Conservation (phyloP, 139 green algal species). For the Coelastrella sp. region DNA sequence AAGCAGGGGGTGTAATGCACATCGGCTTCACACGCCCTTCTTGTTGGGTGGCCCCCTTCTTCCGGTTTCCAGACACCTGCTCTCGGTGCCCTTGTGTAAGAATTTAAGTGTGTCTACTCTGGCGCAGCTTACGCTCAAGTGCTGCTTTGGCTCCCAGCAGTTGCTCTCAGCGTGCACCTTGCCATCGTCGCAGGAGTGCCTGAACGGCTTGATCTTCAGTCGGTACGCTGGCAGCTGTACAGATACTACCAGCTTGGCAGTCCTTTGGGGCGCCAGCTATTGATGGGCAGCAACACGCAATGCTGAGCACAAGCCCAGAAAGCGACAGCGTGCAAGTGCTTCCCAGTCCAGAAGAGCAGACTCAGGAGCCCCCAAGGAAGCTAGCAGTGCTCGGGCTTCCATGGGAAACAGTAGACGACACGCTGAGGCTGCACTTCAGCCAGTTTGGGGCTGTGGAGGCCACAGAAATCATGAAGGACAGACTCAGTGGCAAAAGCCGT, state of each 20-base stretch:
- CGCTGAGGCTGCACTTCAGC: conserved; percentile 79
- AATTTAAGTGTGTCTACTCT: no score
- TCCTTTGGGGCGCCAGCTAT: conserved; percentile 1
- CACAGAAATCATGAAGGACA: conserved; percentile 85
- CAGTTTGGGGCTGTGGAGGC: conserved; percentile 78
- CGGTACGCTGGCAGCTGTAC: conserved; percentile 24
- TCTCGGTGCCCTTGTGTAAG: no score
- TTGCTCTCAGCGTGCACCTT: conserved; percentile 8
- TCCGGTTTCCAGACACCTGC: neutral
- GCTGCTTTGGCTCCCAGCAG: neutral
- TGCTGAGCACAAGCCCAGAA: conserved; percentile 39
- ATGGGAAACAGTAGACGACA: conserved; percentile 84
- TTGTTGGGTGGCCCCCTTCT: neutral
- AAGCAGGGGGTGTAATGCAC: neutral
- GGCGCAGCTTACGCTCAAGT: no score
- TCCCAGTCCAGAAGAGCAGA: conserved; percentile 15
- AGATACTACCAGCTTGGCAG: conserved; percentile 20
- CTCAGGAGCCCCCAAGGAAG: conserved; percentile 60
- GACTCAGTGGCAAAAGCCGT: conserved; percentile 56
- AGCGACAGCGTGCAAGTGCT: conserved; percentile 33
- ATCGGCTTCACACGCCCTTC: neutral
- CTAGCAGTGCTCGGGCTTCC: conserved; percentile 80
- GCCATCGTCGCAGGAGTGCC: neutral
- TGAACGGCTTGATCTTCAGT: neutral
- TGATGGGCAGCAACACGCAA: conserved; percentile 22